A percentile compares a stretch with the other conserved stretches of the same genome.
phyloP scores from a whole-genome alignment of 495 filamentous ascomycete species.

The Penicillium psychrofluorescens region DNA sequence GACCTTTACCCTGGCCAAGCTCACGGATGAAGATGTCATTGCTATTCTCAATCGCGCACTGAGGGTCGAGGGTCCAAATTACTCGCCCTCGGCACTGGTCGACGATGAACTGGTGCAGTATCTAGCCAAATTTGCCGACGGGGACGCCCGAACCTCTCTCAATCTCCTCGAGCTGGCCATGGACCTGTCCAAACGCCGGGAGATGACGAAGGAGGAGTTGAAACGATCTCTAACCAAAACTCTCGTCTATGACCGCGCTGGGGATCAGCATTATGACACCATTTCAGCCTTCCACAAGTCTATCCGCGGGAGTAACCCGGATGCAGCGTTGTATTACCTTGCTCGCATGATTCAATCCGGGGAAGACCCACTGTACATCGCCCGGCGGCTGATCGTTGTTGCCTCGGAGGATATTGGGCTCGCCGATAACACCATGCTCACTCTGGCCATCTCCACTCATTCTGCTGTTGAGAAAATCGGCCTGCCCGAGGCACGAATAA shows the following conservation, averaged over 20 bases:
- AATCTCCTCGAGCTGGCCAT: conserved; percentile 89
- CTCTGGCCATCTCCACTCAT: conserved; percentile 76
- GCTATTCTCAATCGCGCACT: conserved; percentile 71
- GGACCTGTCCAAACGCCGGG: conserved; percentile 46
- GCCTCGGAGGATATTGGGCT: conserved; percentile 89
- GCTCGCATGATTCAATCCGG: conserved; percentile 94
- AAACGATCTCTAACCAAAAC: conserved; percentile 81
- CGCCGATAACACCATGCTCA: conserved; percentile 79
- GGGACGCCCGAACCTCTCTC: conserved; percentile 85
- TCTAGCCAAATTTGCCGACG: conserved; percentile 78
- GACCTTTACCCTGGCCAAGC: conserved; percentile 74
- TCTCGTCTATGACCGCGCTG: conserved; percentile 86
- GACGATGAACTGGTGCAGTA: conserved; percentile 73
- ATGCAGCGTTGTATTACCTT: conserved; percentile 89
- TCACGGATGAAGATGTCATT: conserved; percentile 62
- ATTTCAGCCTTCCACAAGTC: conserved; percentile 98
- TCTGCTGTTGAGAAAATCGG: conserved; percentile 84
- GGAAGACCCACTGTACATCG: conserved; percentile 89
- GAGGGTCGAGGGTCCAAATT: conserved; percentile 47
- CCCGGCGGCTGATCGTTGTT: conserved; percentile 83
- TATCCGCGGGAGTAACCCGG: conserved; percentile 75
- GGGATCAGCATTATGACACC: conserved; percentile 91
- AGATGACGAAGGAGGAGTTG: conserved; percentile 56
- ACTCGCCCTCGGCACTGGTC: conserved; percentile 53
- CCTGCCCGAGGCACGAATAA: conserved; percentile 90